These are phyloP conservation scores for Pseudognaphalium luteoalbum DNA, from an alignment of 129 eudicot species.

Conservation along the genomic window DNA sequence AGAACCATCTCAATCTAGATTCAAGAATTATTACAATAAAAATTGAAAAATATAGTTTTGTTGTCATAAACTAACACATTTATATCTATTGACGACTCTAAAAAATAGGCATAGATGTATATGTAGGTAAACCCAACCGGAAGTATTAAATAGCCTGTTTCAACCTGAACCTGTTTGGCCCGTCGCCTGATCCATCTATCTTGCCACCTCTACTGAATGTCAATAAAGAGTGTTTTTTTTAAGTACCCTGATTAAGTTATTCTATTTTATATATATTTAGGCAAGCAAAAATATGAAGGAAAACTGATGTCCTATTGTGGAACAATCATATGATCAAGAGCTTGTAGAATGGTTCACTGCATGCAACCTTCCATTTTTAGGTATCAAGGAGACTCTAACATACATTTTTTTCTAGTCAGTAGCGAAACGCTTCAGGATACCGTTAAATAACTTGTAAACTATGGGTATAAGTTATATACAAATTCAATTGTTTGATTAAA, in stretches of 20 bases:
- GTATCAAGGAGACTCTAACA: slow-evolving; percentile 30
- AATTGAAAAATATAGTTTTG: neutral
- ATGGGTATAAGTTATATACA: slow-evolving; percentile 15
- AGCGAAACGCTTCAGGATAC: slow-evolving; percentile 4
- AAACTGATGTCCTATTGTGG: neutral
- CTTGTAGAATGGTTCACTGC: slow-evolving; percentile 2
- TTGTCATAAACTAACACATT: neutral
- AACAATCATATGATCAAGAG: neutral
- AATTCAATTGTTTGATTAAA: slow-evolving; percentile 14
- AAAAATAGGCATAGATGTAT: neutral
- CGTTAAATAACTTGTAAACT: slow-evolving; percentile 14
- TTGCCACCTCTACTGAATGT: slow-evolving; percentile 1
- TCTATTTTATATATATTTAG: neutral
- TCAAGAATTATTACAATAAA: neutral
- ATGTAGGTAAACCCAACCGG: neutral
- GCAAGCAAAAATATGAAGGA: neutral
- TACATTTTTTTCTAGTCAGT: slow-evolving; percentile 14
- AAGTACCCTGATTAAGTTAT: neutral
- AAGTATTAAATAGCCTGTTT: neutral
- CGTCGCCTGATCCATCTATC: neutral
- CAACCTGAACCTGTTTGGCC: neutral
- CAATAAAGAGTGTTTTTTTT: neutral
- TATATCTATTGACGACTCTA: neutral
- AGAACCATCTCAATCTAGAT: neutral
- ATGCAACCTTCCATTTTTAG: slow-evolving; percentile 8